Evolutionary conservation across 352 stramenopile species (phyloP).

Genomic region (Phytophthora foliorum): DNA sequence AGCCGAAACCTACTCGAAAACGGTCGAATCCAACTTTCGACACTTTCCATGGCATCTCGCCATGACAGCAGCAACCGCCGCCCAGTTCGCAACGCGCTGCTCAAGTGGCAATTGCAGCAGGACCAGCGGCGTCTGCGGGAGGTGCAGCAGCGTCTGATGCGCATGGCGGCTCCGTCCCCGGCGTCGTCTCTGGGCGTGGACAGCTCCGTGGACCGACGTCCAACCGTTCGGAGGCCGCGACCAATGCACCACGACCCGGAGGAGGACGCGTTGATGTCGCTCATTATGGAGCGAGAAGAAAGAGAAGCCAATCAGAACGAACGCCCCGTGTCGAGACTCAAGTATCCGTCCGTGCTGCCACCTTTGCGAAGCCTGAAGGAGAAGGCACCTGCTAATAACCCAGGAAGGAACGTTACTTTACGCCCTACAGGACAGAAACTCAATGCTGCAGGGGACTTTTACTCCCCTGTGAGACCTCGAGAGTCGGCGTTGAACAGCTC

Average conservation of each 20-base stretch:
- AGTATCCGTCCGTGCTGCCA: constrained; percentile 16
- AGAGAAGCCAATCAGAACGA: constrained; percentile 36
- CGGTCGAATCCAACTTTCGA: constrained; percentile 16
- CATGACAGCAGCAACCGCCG: constrained; percentile 24
- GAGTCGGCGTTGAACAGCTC: constrained; percentile 22
- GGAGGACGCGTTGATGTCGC: constrained; percentile 53
- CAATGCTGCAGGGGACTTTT: constrained; percentile 45
- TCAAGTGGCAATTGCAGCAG: constrained; percentile 43
- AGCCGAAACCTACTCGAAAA: constrained; percentile 26
- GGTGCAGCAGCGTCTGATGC: constrained; percentile 31
- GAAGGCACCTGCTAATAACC: constrained; percentile 16
- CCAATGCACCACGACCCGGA: constrained; percentile 33
- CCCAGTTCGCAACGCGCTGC: constrained; percentile 38
- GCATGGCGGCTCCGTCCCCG: constrained; percentile 26
- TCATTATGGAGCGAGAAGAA: constrained; percentile 48
- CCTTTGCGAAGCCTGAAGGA: constrained; percentile 14
- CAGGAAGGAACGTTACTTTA: constrained; percentile 13
- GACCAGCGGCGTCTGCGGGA: constrained; percentile 32
- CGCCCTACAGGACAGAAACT: constrained; percentile 30
- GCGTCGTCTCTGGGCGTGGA: constrained; percentile 11
- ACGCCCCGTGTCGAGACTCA: constrained; percentile 13
- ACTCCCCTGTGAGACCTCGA: constrained; percentile 43
- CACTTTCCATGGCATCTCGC: constrained; percentile 26
- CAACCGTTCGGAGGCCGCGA: constrained; percentile 9
- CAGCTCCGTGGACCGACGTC: constrained; percentile 14